Evolutionary conservation across 2,329 filamentous ascomycete genomes (phyloP).

Genomic region (Fonsecaea pedrosoi): DNA sequence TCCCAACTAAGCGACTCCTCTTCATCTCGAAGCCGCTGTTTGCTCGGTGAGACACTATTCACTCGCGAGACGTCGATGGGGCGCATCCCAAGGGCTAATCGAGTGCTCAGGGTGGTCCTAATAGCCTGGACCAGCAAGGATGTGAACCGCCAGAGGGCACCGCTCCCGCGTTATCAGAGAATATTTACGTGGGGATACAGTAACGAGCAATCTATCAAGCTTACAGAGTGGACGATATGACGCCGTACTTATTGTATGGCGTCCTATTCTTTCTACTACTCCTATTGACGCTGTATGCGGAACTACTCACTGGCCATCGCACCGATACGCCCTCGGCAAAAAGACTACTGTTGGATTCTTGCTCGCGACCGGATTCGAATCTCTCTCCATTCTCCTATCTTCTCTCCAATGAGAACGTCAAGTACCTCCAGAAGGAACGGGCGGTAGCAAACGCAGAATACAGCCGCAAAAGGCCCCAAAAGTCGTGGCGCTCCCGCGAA

Average conservation of each 20-base stretch:
- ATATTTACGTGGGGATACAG: background rate
- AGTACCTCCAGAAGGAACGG: slow-evolving; percentile 90
- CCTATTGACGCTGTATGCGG: too few species aligned
- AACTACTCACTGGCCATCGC: too few species aligned
- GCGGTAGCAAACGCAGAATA: slow-evolving; percentile 72
- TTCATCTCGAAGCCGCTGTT: too few species aligned
- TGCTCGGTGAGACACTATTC: too few species aligned
- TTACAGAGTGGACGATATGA: background rate
- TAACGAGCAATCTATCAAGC: background rate
- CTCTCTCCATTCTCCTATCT: too few species aligned
- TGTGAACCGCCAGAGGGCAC: background rate
- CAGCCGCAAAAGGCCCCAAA: slow-evolving; percentile 63
- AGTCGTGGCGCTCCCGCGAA: too few species aligned
- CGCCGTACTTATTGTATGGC: background rate
- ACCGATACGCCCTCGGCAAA: too few species aligned
- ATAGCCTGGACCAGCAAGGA: too few species aligned
- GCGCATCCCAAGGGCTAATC: background rate
- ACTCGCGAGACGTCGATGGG: background rate
- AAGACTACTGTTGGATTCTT: too few species aligned
- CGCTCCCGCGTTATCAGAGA: background rate
- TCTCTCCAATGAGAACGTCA: slow-evolving; percentile 84
- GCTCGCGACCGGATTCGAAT: too few species aligned
- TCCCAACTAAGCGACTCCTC: too few species aligned
- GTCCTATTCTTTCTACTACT: too few species aligned
- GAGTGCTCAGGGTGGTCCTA: background rate